These are phyloP conservation scores for Colletotrichum sp. DNA, from an alignment of 2,329 filamentous ascomycete genomes.

Conservation along the genomic window DNA sequence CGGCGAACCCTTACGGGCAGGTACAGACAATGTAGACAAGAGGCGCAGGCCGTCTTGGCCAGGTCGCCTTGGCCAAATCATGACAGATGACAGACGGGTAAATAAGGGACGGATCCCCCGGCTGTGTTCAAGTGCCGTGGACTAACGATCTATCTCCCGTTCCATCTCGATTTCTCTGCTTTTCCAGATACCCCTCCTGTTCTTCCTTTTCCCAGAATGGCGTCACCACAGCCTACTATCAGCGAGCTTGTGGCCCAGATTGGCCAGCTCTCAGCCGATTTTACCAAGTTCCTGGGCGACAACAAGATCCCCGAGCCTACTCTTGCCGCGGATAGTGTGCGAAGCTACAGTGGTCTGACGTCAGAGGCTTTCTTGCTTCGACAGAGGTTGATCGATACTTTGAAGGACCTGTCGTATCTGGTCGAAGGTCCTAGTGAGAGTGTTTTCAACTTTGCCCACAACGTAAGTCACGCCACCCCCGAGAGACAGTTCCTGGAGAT, in stretches of 20 bases:
- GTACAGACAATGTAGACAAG: background rate
- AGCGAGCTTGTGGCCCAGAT: constrained; percentile 49
- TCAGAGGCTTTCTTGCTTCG: constrained; percentile 47
- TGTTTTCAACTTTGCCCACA: constrained; percentile 49
- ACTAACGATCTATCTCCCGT: background rate
- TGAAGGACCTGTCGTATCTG: constrained; percentile 52
- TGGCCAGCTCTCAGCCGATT: constrained; percentile 44
- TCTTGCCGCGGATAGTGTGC: constrained; percentile 47
- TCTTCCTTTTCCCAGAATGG: constrained; percentile 28
- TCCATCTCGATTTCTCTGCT: background rate
- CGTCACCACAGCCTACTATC: constrained; percentile 39
- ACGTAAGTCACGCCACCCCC: constrained; percentile 29
- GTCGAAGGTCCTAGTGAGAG: constrained; percentile 55
- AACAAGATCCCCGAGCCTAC: constrained; percentile 47
- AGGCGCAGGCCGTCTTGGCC: background rate
- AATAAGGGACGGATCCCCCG: background rate
- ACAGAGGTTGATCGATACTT: constrained; percentile 47
- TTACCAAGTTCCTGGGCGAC: constrained; percentile 44
- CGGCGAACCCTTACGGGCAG: background rate
- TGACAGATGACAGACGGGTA: background rate
- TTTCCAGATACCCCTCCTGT: constrained; percentile 8
- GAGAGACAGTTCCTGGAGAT: accelerated
- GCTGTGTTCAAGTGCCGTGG: background rate
- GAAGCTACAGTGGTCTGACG: constrained; percentile 44
- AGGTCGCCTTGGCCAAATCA: background rate